Conservation (phyloP, 1,139 yeast genomes). For the Yamadazyma pseudoaaseri region DNA sequence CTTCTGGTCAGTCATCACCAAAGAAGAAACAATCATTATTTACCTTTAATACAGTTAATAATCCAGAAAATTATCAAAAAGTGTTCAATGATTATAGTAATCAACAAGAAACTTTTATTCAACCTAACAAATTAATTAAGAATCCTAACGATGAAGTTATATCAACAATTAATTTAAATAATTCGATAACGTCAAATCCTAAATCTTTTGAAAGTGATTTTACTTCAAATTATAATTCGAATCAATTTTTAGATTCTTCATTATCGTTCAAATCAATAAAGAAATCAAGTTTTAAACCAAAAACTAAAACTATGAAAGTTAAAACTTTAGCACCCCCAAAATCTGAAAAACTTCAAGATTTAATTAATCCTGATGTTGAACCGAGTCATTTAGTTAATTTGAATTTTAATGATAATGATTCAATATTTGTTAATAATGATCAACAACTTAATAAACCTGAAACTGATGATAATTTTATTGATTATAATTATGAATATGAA, state of each 20-base stretch:
- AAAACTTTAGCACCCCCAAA: conserved; percentile 29
- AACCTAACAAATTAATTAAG: conserved; percentile 16
- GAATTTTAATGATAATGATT: conserved; percentile 24
- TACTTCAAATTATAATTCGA: background rate
- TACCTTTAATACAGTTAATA: conserved; percentile 4
- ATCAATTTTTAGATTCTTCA: background rate
- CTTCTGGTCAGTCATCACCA: background rate
- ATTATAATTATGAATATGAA: conserved; percentile 12
- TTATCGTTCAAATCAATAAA: conserved; percentile 1
- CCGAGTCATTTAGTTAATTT: conserved; percentile 39
- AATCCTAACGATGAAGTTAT: background rate
- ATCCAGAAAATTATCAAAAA: conserved; percentile 10
- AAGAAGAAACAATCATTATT: conserved; percentile 3
- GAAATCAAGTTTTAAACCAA: conserved; percentile 1
- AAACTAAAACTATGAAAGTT: conserved; percentile 23
- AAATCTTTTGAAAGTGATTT: background rate
- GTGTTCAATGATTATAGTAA: conserved; percentile 37
- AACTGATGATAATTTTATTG: conserved; percentile 20
- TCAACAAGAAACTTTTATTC: conserved; percentile 32
- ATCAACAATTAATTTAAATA: background rate
- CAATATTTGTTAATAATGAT: conserved; percentile 27
- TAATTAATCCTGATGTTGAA: conserved; percentile 43
- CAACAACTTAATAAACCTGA: conserved; percentile 27
- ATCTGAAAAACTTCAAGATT: conserved; percentile 29
- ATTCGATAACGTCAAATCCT: background rate